Conservation (phyloP, 768 basidiomycete genomes). For the Pisolithus albus region DNA sequence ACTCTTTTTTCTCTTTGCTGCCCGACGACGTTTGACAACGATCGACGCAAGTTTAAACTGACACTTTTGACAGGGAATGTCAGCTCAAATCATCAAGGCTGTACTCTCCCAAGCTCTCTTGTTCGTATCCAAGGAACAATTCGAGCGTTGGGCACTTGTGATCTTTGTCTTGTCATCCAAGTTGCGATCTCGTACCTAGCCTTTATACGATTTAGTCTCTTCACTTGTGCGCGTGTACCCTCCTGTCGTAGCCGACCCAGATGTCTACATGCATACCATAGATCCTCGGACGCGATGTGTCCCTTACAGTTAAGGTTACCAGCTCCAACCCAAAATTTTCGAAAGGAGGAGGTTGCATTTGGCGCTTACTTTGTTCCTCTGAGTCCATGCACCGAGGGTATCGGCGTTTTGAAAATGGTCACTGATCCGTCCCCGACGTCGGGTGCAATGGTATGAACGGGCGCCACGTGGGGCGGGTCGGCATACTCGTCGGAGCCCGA, state of each 20-base stretch:
- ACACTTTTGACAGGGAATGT: constrained; percentile 65
- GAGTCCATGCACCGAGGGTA: not conserved
- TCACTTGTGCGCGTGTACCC: not conserved
- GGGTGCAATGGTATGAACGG: too few species aligned
- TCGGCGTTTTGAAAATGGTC: too few species aligned
- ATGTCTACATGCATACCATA: too few species aligned
- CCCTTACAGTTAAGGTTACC: too few species aligned
- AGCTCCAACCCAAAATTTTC: not conserved
- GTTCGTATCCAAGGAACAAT: constrained; percentile 97
- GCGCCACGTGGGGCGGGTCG: not conserved
- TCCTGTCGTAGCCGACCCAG: not conserved
- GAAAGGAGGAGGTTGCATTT: not conserved
- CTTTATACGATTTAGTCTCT: not conserved
- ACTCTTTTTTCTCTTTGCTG: not conserved
- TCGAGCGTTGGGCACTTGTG: constrained; percentile 79
- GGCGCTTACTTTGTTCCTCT: not conserved
- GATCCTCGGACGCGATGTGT: too few species aligned
- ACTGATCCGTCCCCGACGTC: too few species aligned
- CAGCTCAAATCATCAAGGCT: constrained; percentile 93
- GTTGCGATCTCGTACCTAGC: constrained; percentile 11
- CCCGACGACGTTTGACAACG: not conserved
- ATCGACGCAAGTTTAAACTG: not conserved
- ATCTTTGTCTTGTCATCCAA: constrained; percentile 54
- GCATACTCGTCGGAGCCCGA: not conserved
- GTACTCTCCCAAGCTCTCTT: constrained; percentile 91